Conservation (phyloP, 768 basidiomycete genomes). For the button mushroom (Agaricus bisporus) region DNA sequence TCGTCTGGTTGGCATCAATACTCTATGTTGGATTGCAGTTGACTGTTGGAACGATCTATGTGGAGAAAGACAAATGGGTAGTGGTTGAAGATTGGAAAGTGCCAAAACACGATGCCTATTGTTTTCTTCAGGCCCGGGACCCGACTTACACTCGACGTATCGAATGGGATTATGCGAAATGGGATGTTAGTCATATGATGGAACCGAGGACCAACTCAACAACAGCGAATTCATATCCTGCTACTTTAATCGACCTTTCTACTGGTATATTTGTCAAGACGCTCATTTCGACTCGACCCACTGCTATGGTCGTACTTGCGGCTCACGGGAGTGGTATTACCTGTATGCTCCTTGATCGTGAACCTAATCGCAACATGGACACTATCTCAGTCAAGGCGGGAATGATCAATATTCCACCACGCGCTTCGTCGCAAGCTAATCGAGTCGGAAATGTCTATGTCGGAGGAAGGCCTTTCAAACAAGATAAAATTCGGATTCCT, state of each 20-base stretch:
- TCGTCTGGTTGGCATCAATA: neutral
- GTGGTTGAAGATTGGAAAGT: conserved; percentile 8
- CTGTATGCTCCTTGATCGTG: conserved; percentile 15
- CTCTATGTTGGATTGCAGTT: neutral
- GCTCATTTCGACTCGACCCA: conserved; percentile 5
- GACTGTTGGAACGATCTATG: conserved; percentile 2
- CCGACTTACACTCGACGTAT: neutral
- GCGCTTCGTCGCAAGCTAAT: conserved; percentile 5
- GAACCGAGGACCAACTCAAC: neutral
- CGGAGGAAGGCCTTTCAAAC: neutral
- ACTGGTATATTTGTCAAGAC: conserved; percentile 3
- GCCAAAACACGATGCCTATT: conserved; percentile 1
- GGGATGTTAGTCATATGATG: neutral
- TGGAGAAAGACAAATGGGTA: conserved; percentile 8
- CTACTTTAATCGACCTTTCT: conserved; percentile 4
- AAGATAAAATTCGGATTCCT: neutral
- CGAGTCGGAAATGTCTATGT: neutral
- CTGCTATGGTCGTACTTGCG: conserved; percentile 11
- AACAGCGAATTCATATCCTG: neutral
- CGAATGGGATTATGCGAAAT: conserved; percentile 9
- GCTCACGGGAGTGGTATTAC: conserved; percentile 16
- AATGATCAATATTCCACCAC: conserved; percentile 17
- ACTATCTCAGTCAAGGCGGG: conserved; percentile 11
- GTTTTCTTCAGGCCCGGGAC: conserved; percentile 10
- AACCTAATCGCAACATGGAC: neutral